Evolutionary conservation across 129 eudicot genomes (phyloP), one percentile per base, ranked within the genome.

Genomic region (Saussurea involucrata): DNA sequence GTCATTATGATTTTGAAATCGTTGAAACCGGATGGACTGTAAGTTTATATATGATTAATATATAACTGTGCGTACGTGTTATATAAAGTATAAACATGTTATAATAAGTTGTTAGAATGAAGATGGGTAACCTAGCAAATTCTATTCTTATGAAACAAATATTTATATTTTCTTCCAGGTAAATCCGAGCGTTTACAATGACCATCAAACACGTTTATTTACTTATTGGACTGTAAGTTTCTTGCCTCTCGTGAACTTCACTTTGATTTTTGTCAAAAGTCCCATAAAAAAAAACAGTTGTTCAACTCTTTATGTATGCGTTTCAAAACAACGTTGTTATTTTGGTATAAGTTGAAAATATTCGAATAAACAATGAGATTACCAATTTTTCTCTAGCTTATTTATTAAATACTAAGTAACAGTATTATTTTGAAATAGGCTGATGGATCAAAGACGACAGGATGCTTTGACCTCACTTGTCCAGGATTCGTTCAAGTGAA

Each of bases 401-500:
- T 24, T 42, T 72, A 12, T 68, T 6, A 44, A 44, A 44, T 44
- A 13, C n/a, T 44, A 44, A 44, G 3, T 44, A 49, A 49, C 58
- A 0, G 12, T 17, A 49, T 49, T 49, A 13, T 4, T 49, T 15
- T 49, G 58, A 49, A 46, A 53, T 25, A 92, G 98, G 89, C 73
- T 8, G 98, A 90, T 85, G 90, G 80, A 42, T 85, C 90, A 1
- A 71, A 55, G 61, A 82, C 72, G 76, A 93, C 98, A 10, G 96
- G 98, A 9, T 93, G 98, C 63, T 93, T 85, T 81, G 96, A 93
- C 76, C 83, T 90, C 1, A 85, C 87, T 13, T 93, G 98, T 71
- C 95, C 96, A 22, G 98, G 98, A 33, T 93, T 93, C 74, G 89
- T 93, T 36, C 98, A 93, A 88, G 89, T 90, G n/a, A 87, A 77